Evolutionary conservation across 2,329 filamentous ascomycete species (phyloP), one percentile per base, ranked within the genome.

Genomic region (Sporothrix curviconia): DNA sequence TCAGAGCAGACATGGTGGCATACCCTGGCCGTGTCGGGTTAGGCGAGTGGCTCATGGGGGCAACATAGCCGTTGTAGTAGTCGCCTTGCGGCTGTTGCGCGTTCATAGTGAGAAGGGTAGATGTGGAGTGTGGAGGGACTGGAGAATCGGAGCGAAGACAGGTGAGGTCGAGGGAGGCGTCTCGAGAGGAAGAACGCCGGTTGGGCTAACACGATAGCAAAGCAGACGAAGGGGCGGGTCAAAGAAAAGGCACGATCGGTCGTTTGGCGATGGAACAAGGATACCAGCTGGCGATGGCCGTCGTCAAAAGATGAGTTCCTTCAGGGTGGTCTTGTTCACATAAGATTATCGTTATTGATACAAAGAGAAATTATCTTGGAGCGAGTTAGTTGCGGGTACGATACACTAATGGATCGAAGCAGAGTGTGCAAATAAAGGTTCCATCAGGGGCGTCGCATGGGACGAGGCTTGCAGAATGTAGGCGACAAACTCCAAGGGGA

Each of bases 51-150:
- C 85, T 86, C 61, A 80, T 66, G 34, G 75, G 67, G 40, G 72
- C 72, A 59, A 80, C 72, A 65, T 88, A 87, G 64, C 89, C 86
- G 74, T 88, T 83, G 76, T 89, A 91, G 79, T 87, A 84, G 25
- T 63, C 60, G 53, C 49, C 47, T 60, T 89, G 84, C 70, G 79
- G 76, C 57, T 79, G 79, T 68, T 81, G 79, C 64, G 76, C 71
- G 65, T 75, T 76, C 76, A 78, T 79, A 57, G 61, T 72, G 61
- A 61, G 37, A 25, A 42, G n/a, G n/a, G n/a, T n/a, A n/a, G n/a
- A n/a, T n/a, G n/a, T n/a, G n/a, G n/a, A n/a, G n/a, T n/a, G n/a
- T n/a, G n/a, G n/a, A n/a, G n/a, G n/a, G n/a, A 7, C 15, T 34
- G 30, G 30, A 14, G 52, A 24, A 8, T 8, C 17, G 40, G 40